phyloP scores from a whole-genome alignment of 192 early-diverging fungal species.

The Geosiphon pyriformis region DNA sequence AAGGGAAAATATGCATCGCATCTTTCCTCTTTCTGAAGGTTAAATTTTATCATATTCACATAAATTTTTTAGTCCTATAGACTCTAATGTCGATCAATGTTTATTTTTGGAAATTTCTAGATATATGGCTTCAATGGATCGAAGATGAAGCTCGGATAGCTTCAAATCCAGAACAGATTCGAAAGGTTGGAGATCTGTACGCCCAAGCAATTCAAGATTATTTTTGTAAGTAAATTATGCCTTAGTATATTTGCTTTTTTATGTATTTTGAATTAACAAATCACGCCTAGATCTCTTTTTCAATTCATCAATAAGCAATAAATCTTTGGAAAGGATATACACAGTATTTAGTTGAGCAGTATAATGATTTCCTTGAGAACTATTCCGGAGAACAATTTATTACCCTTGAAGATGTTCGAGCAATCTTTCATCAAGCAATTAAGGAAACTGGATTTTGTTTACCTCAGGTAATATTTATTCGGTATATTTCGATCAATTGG shows the following conservation, averaged over 20 bases:
- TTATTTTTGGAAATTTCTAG: slow-evolving; percentile 33
- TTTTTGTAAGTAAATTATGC: slow-evolving; percentile 50
- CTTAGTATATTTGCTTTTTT: too few species aligned
- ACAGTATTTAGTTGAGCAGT: slow-evolving; percentile 49
- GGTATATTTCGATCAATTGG: neutral
- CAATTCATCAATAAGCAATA: slow-evolving; percentile 50
- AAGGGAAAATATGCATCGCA: slow-evolving; percentile 47
- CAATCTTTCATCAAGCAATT: slow-evolving; percentile 39
- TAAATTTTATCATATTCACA: neutral
- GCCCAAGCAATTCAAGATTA: slow-evolving; percentile 57
- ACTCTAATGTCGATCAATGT: too few species aligned
- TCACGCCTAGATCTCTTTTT: too few species aligned
- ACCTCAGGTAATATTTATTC: slow-evolving; percentile 31
- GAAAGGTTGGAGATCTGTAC: slow-evolving; percentile 47
- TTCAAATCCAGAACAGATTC: slow-evolving; percentile 41
- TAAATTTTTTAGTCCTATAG: neutral
- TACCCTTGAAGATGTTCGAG: slow-evolving; percentile 36
- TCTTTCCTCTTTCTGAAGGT: slow-evolving; percentile 66
- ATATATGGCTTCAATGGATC: slow-evolving; percentile 71
- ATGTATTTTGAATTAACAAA: too few species aligned
- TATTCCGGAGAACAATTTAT: slow-evolving; percentile 27
- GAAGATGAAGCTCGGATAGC: slow-evolving; percentile 53
- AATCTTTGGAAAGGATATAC: slow-evolving; percentile 59
- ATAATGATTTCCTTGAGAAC: slow-evolving; percentile 26
- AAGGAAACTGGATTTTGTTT: slow-evolving; percentile 51